Evolutionary conservation across 768 basidiomycete genomes (phyloP).

Genomic region (Boletus subcaerulescens): DNA sequence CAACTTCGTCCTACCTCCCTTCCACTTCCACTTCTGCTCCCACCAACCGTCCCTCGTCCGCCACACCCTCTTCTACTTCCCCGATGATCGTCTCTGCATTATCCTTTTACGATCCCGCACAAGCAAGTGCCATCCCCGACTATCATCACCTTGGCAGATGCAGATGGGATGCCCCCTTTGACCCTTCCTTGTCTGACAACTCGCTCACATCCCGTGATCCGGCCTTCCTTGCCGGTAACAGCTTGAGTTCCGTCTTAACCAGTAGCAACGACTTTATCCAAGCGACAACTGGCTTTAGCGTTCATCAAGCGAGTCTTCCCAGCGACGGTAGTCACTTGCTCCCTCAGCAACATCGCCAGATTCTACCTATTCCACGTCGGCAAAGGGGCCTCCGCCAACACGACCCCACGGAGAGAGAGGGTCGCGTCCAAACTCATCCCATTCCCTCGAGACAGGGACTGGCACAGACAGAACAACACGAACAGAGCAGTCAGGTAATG

Average conservation of each 20-base stretch:
- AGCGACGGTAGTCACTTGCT: not conserved
- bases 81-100: constrained; percentile 55
- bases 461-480: not conserved
- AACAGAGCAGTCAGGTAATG: constrained; percentile 8
- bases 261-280: not conserved
- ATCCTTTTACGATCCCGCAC: constrained; percentile 52
- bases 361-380: constrained; percentile 11
- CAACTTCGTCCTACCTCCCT: not conserved
- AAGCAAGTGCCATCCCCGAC: constrained; percentile 32
- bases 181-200: constrained; percentile 6
- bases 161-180: constrained; percentile 22
- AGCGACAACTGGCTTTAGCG: not conserved
- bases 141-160: constrained; percentile 44
- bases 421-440: not conserved
- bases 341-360: constrained; percentile 8
- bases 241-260: not conserved
- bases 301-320: not conserved
- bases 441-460: not conserved
- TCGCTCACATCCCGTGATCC: not conserved
- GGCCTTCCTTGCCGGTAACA: not conserved
- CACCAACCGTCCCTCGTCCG: not conserved
- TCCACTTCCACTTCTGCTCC: not conserved
- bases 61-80: constrained; percentile 1
- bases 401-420: not conserved
- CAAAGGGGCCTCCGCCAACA: not conserved